Evolutionary conservation across 768 basidiomycete species (phyloP).

Genomic region (Serendipita vermifera): DNA sequence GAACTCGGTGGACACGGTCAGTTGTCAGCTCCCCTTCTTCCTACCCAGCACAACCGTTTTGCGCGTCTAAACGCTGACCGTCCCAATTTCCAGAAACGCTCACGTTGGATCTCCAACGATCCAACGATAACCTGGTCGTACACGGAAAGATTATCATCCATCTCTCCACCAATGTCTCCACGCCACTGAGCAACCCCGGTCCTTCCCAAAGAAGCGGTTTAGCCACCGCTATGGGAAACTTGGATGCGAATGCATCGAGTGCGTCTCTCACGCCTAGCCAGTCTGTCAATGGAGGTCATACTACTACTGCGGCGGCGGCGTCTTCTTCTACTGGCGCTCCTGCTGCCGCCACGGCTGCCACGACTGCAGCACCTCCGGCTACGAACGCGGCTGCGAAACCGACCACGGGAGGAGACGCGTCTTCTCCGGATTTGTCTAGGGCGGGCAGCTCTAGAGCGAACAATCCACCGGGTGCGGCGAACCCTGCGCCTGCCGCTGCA

Average conservation of each 20-base stretch:
- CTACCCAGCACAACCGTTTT: background rate
- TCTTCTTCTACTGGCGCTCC: background rate
- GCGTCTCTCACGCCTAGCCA: constrained; percentile 4
- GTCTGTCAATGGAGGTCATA: background rate
- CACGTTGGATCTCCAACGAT: constrained; percentile 62
- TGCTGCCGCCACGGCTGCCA: background rate
- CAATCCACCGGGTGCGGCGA: background rate
- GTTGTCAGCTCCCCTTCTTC: constrained; percentile 13
- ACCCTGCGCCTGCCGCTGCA: constrained; percentile 5
- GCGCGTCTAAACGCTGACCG: constrained; percentile 17
- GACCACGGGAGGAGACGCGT: background rate
- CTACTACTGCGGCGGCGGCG: background rate
- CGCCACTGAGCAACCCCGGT: constrained; percentile 54
- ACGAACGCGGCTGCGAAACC: background rate
- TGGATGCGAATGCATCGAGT: background rate
- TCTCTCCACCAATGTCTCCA: constrained; percentile 25
- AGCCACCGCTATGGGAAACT: constrained; percentile 31
- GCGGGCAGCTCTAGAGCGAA: too few species aligned
- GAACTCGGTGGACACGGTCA: constrained; percentile 28
- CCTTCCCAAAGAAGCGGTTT: constrained; percentile 55
- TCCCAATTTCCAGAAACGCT: constrained; percentile 58
- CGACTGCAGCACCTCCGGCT: background rate
- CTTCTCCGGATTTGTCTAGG: too few species aligned
- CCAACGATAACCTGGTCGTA: constrained; percentile 59
- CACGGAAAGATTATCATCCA: constrained; percentile 70